These are phyloP conservation scores for Cylindrotheca closterium DNA, from an alignment of 108 stramenopile genomes.

Conservation along the genomic window DNA sequence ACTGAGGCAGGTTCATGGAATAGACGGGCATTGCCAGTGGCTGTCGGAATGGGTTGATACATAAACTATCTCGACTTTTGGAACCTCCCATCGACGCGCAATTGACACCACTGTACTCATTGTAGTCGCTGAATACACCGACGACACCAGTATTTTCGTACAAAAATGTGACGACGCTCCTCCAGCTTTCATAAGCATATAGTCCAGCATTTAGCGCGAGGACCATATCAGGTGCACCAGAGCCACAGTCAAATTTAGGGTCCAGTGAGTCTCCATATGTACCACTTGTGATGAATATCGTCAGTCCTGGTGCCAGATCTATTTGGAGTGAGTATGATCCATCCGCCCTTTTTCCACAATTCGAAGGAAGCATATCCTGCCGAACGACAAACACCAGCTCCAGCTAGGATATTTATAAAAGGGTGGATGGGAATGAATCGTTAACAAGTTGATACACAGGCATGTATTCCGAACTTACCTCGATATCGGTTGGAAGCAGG, in stretches of 20 bases:
- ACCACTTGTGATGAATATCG: constrained; percentile 54
- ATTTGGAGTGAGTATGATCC: constrained; percentile 33
- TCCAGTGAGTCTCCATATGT: constrained; percentile 75
- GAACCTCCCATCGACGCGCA: constrained; percentile 81
- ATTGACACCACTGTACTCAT: constrained; percentile 81
- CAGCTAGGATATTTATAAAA: constrained; percentile 21
- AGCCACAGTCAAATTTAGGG: constrained; percentile 81
- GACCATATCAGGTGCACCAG: constrained; percentile 86
- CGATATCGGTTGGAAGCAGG: constrained; percentile 60
- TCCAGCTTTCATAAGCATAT: constrained; percentile 85
- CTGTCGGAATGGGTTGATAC: constrained; percentile 86
- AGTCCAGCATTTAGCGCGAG: constrained; percentile 85
- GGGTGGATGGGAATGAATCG: no score
- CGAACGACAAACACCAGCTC: constrained; percentile 78
- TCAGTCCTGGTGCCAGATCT: constrained; percentile 43
- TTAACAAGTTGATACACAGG: not conserved
- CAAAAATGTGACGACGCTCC: constrained; percentile 70
- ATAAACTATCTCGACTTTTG: constrained; percentile 51
- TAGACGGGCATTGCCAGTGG: constrained; percentile 86
- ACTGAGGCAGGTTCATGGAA: constrained; percentile 89
- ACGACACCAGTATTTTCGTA: constrained; percentile 50
- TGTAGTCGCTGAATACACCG: constrained; percentile 89
- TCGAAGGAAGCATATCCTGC: constrained; percentile 76
- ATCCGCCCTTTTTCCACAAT: constrained; percentile 2
- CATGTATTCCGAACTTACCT: constrained; percentile 15